Evolutionary conservation across 305 asterid species (phyloP).

Genomic region (Plantago rigida): DNA sequence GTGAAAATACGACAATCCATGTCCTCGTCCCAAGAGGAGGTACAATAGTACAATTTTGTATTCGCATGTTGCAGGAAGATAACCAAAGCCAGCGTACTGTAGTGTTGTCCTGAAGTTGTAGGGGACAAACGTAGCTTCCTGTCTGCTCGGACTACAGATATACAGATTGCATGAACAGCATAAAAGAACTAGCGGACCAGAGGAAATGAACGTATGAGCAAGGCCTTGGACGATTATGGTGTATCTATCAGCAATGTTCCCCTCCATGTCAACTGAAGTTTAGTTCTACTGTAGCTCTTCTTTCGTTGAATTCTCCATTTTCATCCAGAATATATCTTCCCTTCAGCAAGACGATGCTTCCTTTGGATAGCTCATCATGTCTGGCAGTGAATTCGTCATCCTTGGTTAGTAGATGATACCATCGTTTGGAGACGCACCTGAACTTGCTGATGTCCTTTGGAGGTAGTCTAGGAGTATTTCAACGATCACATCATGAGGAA

Average conservation of each 20-base stretch:
- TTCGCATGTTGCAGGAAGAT: neutral
- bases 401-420: slow-evolving; percentile 20
- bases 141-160: slow-evolving; percentile 16
- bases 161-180: slow-evolving; percentile 12
- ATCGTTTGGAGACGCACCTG: slow-evolving; percentile 26
- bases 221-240: neutral
- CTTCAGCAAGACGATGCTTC: slow-evolving; percentile 5
- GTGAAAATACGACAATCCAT: neutral
- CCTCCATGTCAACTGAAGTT: slow-evolving; percentile 20
- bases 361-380: slow-evolving; percentile 10
- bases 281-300: slow-evolving; percentile 8
- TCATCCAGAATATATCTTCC: slow-evolving; percentile 4
- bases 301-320: neutral
- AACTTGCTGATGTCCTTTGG: slow-evolving; percentile 21
- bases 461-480: slow-evolving; percentile 27
- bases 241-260: slow-evolving; percentile 12
- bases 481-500: slow-evolving; percentile 24
- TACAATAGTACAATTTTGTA: slow-evolving; percentile 14
- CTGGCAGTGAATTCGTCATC: slow-evolving; percentile 16
- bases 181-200: slow-evolving; percentile 15
- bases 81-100: slow-evolving; percentile 5
- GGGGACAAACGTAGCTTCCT: slow-evolving; percentile 3
- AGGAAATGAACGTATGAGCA: slow-evolving; percentile 13
- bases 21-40: too few relatives aligned
- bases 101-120: too few relatives aligned